Evolutionary conservation across 2,329 filamentous ascomycete genomes (phyloP), one percentile per base, ranked within the genome.

Genomic region (Colletotrichum sojae): DNA sequence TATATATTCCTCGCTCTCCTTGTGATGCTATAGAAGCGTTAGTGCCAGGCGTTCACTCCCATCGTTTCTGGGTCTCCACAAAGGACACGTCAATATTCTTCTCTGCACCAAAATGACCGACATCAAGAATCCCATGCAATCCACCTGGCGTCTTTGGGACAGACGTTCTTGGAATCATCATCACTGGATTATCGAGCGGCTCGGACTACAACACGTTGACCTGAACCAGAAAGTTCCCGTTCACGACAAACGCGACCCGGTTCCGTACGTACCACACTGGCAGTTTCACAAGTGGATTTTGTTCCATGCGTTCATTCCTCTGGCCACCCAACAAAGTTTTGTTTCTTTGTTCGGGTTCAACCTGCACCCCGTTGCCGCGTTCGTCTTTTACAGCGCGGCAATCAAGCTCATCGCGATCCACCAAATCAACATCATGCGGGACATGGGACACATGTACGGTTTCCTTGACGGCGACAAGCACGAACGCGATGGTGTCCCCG

Each of bases 381-480:
- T 82, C 62, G 3, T 78, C 15, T 77, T 82, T 56, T 84, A 84
- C 71, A 77, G 73, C 18, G 16, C 76, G 2, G 73, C 76, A n/a
- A 82, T 83, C 71, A 83, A 82, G 54, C 20, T 76, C 8, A 81
- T 79, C 49, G 77, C 78, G n/a, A 79, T 84, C 43, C 79, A 79
- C 52, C 76, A 83, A 59, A 70, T 83, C 5, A 76, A 79, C 22
- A 73, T 76, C 5, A 76, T 84, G 13, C 79, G 81, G 6, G 75
- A 75, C 5, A 67, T 83, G 1, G 81, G 79, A 1, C 80, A 83
- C 54, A 69, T 60, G 0, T 74, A 78, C 22, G 83, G 83, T 5
- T 84, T 81, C 63, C 75, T 84, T 1, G 83, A 84, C 66, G 82
- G 83, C 13, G 82, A 84, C 67, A 77, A 80, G 45, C 82, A 84